Conservation (phyloP, 352 stramenopile species). For the Globisporangium okanoganense region DNA sequence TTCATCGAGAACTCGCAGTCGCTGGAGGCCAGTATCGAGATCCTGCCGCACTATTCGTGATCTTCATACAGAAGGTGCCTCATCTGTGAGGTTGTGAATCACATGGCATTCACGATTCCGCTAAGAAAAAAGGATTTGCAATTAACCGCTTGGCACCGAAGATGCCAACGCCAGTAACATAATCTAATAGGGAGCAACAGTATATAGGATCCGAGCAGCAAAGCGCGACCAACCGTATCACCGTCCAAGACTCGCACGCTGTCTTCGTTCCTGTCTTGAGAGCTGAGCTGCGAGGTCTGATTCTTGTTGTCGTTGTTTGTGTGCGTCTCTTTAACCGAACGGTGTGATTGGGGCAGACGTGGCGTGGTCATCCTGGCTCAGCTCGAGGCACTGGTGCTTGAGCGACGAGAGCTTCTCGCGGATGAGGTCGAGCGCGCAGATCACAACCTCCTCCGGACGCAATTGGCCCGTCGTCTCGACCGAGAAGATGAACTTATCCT, state of each 20-base stretch:
- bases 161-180: conserved; percentile 10
- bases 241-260: neutral
- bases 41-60: conserved; percentile 64
- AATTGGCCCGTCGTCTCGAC: conserved; percentile 92
- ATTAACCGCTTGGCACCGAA: conserved; percentile 8
- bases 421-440: conserved; percentile 83
- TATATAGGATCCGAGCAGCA: conserved; percentile 9
- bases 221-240: neutral
- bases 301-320: neutral
- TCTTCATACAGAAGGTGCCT: neutral
- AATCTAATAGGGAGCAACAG: conserved; percentile 18
- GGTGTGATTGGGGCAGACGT: conserved; percentile 66
- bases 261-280: neutral
- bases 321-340: conserved; percentile 65
- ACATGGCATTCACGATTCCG: neutral
- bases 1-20: conserved; percentile 47
- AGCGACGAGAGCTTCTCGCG: conserved; percentile 82
- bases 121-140: conserved; percentile 8
- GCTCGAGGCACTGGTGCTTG: conserved; percentile 84
- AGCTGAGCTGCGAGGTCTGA: neutral
- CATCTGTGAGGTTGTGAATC: neutral
- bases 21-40: conserved; percentile 46
- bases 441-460: conserved; percentile 83
- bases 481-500: conserved; percentile 96
- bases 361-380: conserved; percentile 75